phyloP scores from a whole-genome alignment of 2,329 filamentous ascomycete genomes.

The Apiospora koreana region DNA sequence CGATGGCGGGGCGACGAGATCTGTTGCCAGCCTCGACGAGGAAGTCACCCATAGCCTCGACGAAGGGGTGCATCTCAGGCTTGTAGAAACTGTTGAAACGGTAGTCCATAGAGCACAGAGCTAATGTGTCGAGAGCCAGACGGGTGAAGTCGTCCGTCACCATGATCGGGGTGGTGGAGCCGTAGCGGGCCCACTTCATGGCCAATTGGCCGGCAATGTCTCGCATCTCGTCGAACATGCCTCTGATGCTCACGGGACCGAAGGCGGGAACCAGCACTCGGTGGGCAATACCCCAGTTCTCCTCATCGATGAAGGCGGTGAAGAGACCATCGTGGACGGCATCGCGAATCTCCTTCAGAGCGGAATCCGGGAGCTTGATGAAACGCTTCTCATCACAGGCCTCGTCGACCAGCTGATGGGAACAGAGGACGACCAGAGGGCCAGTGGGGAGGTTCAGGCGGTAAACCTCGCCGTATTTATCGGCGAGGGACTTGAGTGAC shows the following conservation, averaged over 20 bases:
- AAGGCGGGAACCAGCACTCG: slow-evolving; percentile 68
- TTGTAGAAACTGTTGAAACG: slow-evolving; percentile 71
- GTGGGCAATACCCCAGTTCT: slow-evolving; percentile 69
- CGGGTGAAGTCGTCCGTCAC: slow-evolving; percentile 67
- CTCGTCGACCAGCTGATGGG: slow-evolving; percentile 55
- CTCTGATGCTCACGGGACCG: slow-evolving; percentile 65
- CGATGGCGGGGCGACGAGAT: slow-evolving; percentile 46
- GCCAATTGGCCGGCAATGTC: slow-evolving; percentile 67
- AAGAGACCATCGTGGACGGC: slow-evolving; percentile 65
- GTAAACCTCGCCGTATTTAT: slow-evolving; percentile 16
- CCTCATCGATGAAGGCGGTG: slow-evolving; percentile 52
- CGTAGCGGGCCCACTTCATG: slow-evolving; percentile 69
- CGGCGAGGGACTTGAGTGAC: slow-evolving; percentile 11
- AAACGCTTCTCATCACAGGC: slow-evolving; percentile 68
- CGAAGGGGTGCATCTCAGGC: slow-evolving; percentile 69
- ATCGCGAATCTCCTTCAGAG: slow-evolving; percentile 35
- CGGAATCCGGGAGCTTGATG: slow-evolving; percentile 53
- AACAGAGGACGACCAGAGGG: not conserved
- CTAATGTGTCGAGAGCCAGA: slow-evolving; percentile 72
- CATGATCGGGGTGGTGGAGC: slow-evolving; percentile 37
- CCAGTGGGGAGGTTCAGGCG: slow-evolving; percentile 8
- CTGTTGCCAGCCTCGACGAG: slow-evolving; percentile 57
- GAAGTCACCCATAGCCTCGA: slow-evolving; percentile 66
- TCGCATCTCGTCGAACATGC: slow-evolving; percentile 71
- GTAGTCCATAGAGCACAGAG: slow-evolving; percentile 59